Evolutionary conservation across 2,329 filamentous ascomycete genomes (phyloP), one percentile per base, ranked within the genome.

Genomic region (Teratosphaeria pseudoeucalypti): DNA sequence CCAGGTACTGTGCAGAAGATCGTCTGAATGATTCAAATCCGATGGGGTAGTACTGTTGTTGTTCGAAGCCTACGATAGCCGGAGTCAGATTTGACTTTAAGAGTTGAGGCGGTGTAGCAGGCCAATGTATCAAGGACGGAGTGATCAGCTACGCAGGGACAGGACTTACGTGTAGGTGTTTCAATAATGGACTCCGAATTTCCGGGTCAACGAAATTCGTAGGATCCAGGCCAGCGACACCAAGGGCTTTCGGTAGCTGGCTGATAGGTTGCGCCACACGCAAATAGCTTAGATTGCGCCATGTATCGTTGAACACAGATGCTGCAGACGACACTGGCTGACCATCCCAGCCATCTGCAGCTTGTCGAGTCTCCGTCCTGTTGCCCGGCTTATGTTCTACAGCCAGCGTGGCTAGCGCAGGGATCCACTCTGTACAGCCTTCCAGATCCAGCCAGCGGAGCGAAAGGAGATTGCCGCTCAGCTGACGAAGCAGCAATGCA

Each of bases 361-460:
- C 23, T 34, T 58, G 29, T 32, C 29, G 29, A 29, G 10, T 55
- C 43, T 14, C 34, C 52, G 14, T 61, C 43, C 57, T 27, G 43
- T n/a, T 37, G 16, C n/a, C 37, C 29, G 12, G 6, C 6, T 34
- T 9, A 34, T 52, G 9, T 19, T 37, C 54, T 12, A 39, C 53
- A 12, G 49, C 54, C 59, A n/a, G 65, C 63, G n/a, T 54, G 10
- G 32, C 55, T 26, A 86, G 68, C 0, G 82, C 81, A 16, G 75
- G 73, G 34, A 80, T 66, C 84, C 84, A 86, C 26, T 75, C 72
- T 2, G 69, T 70, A 65, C 84, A 86, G 9, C 83, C 83, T 67
- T 85, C 81, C 1, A 86, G 72, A 64, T 86, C 84, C 1, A 86
- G 75, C 82, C 82, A 85, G 64, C 79, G 77, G 2, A 86, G 73